phyloP scores from a whole-genome alignment of 768 basidiomycete genomes.

The Leccinellum albellum region DNA sequence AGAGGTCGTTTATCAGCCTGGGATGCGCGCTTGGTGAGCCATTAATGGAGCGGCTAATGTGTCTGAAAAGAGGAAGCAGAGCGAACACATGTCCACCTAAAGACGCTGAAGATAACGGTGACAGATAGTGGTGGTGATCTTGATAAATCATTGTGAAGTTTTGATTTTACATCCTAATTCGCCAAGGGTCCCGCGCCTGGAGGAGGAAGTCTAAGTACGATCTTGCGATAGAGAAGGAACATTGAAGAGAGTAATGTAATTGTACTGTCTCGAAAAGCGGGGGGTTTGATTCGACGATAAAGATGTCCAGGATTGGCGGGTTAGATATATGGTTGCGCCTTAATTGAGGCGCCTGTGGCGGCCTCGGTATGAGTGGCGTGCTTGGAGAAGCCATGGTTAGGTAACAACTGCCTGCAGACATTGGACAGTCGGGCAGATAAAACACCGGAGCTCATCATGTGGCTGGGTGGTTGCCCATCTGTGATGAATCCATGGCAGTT shows the following conservation, averaged over 20 bases:
- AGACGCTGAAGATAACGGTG: conserved; percentile 18
- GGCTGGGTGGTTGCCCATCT: not conserved
- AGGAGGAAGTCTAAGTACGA: not conserved
- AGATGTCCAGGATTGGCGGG: not conserved
- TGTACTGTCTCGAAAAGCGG: not conserved
- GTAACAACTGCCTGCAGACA: not conserved
- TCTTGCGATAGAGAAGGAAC: not conserved
- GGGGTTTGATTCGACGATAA: not conserved
- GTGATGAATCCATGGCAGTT: not conserved
- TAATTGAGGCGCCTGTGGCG: not conserved
- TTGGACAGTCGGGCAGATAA: not conserved
- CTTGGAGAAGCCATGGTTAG: not conserved
- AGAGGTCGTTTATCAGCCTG: conserved; percentile 15
- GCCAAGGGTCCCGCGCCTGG: conserved; percentile 1
- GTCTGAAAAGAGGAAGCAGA: conserved; percentile 1
- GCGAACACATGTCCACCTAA: not conserved
- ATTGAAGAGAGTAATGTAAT: not conserved
- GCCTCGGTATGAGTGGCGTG: not conserved
- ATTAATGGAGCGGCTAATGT: conserved; percentile 6
- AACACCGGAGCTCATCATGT: not conserved
- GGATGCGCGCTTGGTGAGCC: not conserved
- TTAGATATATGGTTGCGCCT: not conserved
- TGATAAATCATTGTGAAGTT: no score
- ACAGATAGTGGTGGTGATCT: not conserved
- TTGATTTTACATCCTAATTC: no score